Evolutionary conservation across 2,329 filamentous ascomycete species (phyloP), one percentile per base, ranked within the genome.

Genomic region (Samsoniella hepiali): DNA sequence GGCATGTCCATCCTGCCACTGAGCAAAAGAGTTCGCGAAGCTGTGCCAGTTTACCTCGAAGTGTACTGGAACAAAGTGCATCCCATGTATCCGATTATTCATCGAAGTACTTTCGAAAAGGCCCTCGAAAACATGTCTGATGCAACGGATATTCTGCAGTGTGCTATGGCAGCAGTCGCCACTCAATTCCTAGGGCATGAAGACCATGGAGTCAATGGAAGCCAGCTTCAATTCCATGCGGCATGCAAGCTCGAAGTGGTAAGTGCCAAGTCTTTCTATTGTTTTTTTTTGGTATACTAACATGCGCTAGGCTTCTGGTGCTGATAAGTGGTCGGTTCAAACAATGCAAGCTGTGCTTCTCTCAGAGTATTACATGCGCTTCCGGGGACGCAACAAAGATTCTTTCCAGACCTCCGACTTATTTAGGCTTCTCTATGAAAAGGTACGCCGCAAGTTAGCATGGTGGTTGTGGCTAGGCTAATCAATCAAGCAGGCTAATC

Each of bases 111-210:
- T 15, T 78, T 81, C 47, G 78, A 82, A 63, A 74, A 72, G 32
- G 72, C 72, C 22, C 65, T 69, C 6, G 68, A 67, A 11, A 66
- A 61, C 32, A 64, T 65, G 8, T 71, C 73, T 5, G 78, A 80
- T 60, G 71, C 75, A 34, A 42, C 72, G 7, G 78, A 82, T 60
- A 72, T 81, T 49, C 73, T 85, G 53, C 77, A 74, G 15, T 84
- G 78, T 65, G 81, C 82, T 64, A 85, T 86, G 83, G 83, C 82
- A 29, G 83, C 83, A n/a, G 71, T 85, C 36, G 83, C 80, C 53
- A 81, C 82, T 29, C 82, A 85, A 68, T 81, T 78, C 65, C 72
- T 84, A 60, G 72, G 75, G 56, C 73, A 76, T 69, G 77, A 76
- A 70, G 81, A 83, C 57, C 79, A 84, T 70, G 81, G 82, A 63